Percentiles rank a stretch among this genome's conserved stretches.
These are phyloP conservation scores for Rhizoclosmatium globosum DNA, from an alignment of 192 early-diverging fungal genomes.

Conservation along the genomic window DNA sequence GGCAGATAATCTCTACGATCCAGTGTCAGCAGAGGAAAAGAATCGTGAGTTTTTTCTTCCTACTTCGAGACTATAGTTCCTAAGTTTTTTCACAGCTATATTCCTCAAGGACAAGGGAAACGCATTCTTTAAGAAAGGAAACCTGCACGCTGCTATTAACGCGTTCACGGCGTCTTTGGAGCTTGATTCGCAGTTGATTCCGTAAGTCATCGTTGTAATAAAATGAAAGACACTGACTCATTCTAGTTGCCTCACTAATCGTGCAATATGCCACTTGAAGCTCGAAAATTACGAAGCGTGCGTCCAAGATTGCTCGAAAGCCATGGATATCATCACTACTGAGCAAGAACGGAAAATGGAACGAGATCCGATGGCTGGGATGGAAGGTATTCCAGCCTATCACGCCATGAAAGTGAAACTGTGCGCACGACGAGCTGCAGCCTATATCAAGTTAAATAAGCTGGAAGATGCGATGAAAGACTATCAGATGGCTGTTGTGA, in stretches of 20 bases:
- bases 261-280: conserved; percentile 73
- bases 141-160: conserved; percentile 72
- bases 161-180: conserved; percentile 74
- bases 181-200: conserved; percentile 66
- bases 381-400: conserved; percentile 60
- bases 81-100: conserved; percentile 15
- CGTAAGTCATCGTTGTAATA: conserved; percentile 45
- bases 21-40: conserved; percentile 29
- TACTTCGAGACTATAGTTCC: background rate
- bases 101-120: conserved; percentile 75
- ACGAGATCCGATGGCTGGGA: conserved; percentile 27
- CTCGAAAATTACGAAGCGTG: conserved; percentile 60
- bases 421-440: conserved; percentile 72
- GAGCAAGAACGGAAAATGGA: conserved; percentile 40
- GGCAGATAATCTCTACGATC: conserved; percentile 10
- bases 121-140: conserved; percentile 69
- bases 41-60: conserved; percentile 30
- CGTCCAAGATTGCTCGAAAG: conserved; percentile 70
- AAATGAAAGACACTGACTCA: background rate
- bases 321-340: conserved; percentile 55
- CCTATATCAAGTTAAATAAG: conserved; percentile 62
- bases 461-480: conserved; percentile 68
- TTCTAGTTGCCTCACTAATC: conserved; percentile 64
- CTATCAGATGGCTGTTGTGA: conserved; percentile 62
- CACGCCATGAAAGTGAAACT: conserved; percentile 59